Percentiles rank a stretch among this genome's conserved stretches.
Evolutionary conservation across 805 yeast genomes (phyloP).

Genomic region (Saturnispora serradocipensis): DNA sequence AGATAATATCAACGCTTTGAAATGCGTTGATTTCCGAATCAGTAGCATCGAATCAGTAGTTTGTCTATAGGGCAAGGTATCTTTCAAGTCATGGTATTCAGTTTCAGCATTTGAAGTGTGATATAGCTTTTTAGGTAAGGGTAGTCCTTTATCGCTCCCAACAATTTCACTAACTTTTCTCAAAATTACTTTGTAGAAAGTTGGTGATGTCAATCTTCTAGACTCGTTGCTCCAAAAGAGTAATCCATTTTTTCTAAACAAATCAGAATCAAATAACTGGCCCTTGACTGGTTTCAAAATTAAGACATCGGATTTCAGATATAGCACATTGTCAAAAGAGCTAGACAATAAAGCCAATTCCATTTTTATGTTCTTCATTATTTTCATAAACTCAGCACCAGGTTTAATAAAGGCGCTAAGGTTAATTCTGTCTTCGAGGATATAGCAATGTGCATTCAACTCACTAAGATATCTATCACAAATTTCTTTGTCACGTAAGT

Average conservation of each 20-base stretch:
- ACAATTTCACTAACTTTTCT: constrained; percentile 29
- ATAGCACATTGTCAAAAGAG: constrained; percentile 37
- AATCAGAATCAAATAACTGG: constrained; percentile 32
- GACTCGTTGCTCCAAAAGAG: constrained; percentile 79
- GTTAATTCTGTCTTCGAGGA: constrained; percentile 44
- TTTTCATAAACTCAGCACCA: constrained; percentile 32
- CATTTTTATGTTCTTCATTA: constrained; percentile 31
- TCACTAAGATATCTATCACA: constrained; percentile 36
- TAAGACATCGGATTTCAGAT: constrained; percentile 38
- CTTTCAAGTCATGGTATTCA: constrained; percentile 27
- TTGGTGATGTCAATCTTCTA: constrained; percentile 68
- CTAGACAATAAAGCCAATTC: constrained; percentile 35
- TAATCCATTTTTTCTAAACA: constrained; percentile 44
- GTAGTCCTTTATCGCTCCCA: constrained; percentile 25
- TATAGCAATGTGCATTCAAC: constrained; percentile 51
- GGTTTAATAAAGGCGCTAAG: constrained; percentile 10
- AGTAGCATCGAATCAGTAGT: constrained; percentile 44
- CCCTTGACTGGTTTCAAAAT: constrained; percentile 33
- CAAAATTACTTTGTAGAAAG: constrained; percentile 54
- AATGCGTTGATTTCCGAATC: constrained; percentile 39
- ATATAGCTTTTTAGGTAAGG: constrained; percentile 15
- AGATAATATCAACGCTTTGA: constrained; percentile 37
- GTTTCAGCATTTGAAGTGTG: constrained; percentile 7
- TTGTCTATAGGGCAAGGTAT: constrained; percentile 40
- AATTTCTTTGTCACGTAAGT: constrained; percentile 35